Evolutionary conservation across 352 stramenopile species (phyloP).

Genomic region (Phytopythium ostracodes): DNA sequence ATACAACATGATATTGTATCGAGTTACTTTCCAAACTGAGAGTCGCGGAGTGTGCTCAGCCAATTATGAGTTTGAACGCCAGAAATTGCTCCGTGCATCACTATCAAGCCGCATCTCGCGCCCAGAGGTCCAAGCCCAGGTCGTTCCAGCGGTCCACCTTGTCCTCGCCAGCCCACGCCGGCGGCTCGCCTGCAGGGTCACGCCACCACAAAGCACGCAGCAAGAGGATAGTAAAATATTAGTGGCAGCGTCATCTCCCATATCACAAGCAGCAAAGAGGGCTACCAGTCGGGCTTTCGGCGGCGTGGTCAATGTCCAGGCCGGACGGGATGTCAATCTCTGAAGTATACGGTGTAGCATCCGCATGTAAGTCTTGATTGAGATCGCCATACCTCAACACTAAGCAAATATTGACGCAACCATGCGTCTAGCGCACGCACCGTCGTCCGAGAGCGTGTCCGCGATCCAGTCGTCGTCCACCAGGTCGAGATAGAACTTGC

Average conservation of each 20-base stretch:
- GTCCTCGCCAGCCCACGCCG: conserved; percentile 40
- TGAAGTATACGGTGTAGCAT: conserved; percentile 7
- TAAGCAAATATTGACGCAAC: too few species aligned
- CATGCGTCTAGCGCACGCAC: conserved; percentile 14
- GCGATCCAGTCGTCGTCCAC: conserved; percentile 82
- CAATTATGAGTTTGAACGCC: not conserved
- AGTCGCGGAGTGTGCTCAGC: too few species aligned
- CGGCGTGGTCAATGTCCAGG: conserved; percentile 56
- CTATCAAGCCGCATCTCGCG: conserved; percentile 29
- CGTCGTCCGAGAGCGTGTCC: conserved; percentile 77
- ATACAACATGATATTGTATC: not conserved
- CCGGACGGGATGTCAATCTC: conserved; percentile 68
- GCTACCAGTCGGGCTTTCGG: conserved; percentile 41
- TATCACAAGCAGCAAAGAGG: not conserved
- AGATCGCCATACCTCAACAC: not conserved
- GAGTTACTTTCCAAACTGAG: too few species aligned
- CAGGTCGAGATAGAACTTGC: conserved; percentile 71
- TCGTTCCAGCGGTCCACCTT: conserved; percentile 82
- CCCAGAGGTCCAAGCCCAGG: conserved; percentile 65
- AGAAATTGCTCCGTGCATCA: not conserved
- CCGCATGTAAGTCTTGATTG: not conserved
- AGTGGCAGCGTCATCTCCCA: not conserved
- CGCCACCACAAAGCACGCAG: not conserved
- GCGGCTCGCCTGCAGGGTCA: conserved; percentile 32
- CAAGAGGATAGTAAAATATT: not conserved